These are phyloP conservation scores for Dalbergia cultrata DNA, from an alignment of 306 rosid genomes.

Conservation along the genomic window DNA sequence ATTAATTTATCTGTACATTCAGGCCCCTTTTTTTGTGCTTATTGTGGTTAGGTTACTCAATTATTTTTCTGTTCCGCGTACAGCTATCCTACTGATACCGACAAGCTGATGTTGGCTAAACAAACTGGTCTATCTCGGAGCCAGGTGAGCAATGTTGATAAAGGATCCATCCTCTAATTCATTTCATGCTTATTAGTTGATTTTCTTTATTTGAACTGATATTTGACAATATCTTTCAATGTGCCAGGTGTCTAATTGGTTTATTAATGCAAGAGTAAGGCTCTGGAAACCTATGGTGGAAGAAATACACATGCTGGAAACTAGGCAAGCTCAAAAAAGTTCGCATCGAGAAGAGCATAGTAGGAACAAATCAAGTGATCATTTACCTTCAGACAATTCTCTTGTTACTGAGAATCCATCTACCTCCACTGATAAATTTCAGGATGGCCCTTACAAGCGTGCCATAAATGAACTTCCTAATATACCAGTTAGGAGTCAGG, in stretches of 20 bases:
- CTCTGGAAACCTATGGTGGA: conserved; percentile 99
- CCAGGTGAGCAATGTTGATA: conserved; percentile 61
- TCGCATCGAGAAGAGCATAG: conserved; percentile 55
- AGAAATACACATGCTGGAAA: conserved; percentile 87
- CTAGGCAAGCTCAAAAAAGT: conserved; percentile 65
- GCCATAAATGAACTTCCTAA: conserved; percentile 54
- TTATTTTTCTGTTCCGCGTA: conserved; percentile 8
- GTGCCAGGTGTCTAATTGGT: conserved; percentile 89
- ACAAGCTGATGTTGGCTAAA: conserved; percentile 86
- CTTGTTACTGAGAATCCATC: conserved; percentile 64
- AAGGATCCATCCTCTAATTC: not conserved
- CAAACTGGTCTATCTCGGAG: conserved; percentile 95
- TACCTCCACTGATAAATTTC: conserved; percentile 55
- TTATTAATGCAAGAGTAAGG: conserved; percentile 94
- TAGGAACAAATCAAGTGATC: conserved; percentile 53
- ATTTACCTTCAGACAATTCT: conserved; percentile 56
- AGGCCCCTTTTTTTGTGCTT: conserved; percentile 4
- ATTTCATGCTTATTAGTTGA: not conserved
- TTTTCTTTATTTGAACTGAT: conserved; percentile 2
- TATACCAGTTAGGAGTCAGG: conserved; percentile 48
- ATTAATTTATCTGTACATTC: not conserved
- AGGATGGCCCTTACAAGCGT: conserved; percentile 49
- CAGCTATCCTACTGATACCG: conserved; percentile 93
- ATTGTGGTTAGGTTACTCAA: not conserved
- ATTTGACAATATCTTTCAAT: not conserved